A percentile compares a stretch with the other conserved stretches of the same genome.
These are phyloP conservation scores for Sambucus nigra DNA, from an alignment of 129 eudicot species.

Conservation along the genomic window DNA sequence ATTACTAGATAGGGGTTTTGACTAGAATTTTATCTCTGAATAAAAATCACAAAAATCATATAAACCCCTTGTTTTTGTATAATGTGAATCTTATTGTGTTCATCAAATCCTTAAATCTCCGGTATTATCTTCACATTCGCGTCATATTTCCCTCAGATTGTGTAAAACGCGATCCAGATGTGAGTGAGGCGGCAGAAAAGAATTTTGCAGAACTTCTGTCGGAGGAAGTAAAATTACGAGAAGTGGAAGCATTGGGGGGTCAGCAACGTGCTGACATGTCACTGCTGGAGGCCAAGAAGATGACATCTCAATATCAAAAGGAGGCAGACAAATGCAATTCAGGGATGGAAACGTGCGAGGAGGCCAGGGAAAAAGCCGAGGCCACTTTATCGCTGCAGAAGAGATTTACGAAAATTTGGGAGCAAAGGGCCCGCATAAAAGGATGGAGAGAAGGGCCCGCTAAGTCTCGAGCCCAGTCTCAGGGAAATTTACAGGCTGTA, in stretches of 20 bases:
- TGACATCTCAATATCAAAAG: slow-evolving; percentile 24
- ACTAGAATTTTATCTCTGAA: no score
- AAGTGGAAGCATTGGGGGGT: slow-evolving; percentile 10
- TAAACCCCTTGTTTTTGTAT: no score
- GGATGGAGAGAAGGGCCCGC: slow-evolving; percentile 29
- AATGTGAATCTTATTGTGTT: no score
- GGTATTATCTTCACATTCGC: no score
- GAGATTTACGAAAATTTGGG: slow-evolving; percentile 26
- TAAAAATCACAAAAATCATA: no score
- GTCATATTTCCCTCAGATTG: no score
- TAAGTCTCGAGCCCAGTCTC: no score
- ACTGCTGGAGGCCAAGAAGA: slow-evolving; percentile 19
- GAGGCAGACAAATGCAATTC: slow-evolving; percentile 29
- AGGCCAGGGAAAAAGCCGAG: slow-evolving; percentile 25
- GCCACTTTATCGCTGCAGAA: slow-evolving; percentile 19
- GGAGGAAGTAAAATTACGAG: slow-evolving; percentile 23
- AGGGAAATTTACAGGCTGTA: no score
- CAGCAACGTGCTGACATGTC: slow-evolving; percentile 16
- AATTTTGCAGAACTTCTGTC: slow-evolving; percentile 23
- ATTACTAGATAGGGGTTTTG: no score
- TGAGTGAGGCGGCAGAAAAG: slow-evolving; percentile 22
- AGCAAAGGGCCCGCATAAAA: slow-evolving; percentile 17
- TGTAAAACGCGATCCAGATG: slow-evolving; percentile 22
- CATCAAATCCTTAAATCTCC: no score
- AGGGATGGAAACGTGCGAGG: slow-evolving; percentile 31